Percentiles rank a stretch among this genome's conserved stretches.
These are phyloP conservation scores for Dendrothele bispora DNA, from an alignment of 768 basidiomycete species.

Conservation along the genomic window DNA sequence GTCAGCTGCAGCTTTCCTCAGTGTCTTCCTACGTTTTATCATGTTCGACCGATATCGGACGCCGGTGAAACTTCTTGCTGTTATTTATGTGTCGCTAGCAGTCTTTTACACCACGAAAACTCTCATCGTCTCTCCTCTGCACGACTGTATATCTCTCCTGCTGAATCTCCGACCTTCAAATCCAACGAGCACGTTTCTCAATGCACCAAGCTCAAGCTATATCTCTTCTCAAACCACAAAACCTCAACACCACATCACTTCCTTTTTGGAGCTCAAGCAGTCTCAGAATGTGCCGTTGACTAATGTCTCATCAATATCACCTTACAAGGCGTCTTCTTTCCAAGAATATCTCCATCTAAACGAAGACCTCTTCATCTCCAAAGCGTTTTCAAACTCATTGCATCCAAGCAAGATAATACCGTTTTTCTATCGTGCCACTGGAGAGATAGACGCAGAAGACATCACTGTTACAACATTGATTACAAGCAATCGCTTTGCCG, in stretches of 20 bases:
- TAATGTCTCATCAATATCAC: slow-evolving; percentile 10
- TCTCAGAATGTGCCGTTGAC: slow-evolving; percentile 11
- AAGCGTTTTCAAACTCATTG: slow-evolving; percentile 68
- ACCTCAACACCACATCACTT: slow-evolving; percentile 8
- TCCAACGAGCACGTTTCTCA: slow-evolving; percentile 11
- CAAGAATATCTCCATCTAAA: slow-evolving; percentile 34
- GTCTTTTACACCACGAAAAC: slow-evolving; percentile 46
- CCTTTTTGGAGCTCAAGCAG: slow-evolving; percentile 9
- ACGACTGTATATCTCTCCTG: slow-evolving; percentile 23
- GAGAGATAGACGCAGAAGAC: slow-evolving; percentile 56
- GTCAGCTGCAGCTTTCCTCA: too few relatives aligned
- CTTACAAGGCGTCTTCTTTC: slow-evolving; percentile 31
- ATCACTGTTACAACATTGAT: slow-evolving; percentile 86
- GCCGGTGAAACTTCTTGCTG: slow-evolving; percentile 23
- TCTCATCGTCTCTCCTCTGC: slow-evolving; percentile 34
- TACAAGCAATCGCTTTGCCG: slow-evolving; percentile 75
- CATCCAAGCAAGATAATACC: slow-evolving; percentile 76
- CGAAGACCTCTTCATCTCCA: slow-evolving; percentile 60
- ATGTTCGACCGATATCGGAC: too few relatives aligned
- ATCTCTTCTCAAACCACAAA: slow-evolving; percentile 4
- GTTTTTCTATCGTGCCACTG: slow-evolving; percentile 74
- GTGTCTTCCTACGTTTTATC: slow-evolving; percentile 20
- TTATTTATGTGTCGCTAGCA: slow-evolving; percentile 36
- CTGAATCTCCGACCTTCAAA: too few relatives aligned
- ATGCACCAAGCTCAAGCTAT: slow-evolving; percentile 17